Percentiles rank a stretch among this genome's conserved stretches.
These are phyloP conservation scores for Phytophthora rubi DNA, from an alignment of 352 stramenopile species.

Conservation along the genomic window DNA sequence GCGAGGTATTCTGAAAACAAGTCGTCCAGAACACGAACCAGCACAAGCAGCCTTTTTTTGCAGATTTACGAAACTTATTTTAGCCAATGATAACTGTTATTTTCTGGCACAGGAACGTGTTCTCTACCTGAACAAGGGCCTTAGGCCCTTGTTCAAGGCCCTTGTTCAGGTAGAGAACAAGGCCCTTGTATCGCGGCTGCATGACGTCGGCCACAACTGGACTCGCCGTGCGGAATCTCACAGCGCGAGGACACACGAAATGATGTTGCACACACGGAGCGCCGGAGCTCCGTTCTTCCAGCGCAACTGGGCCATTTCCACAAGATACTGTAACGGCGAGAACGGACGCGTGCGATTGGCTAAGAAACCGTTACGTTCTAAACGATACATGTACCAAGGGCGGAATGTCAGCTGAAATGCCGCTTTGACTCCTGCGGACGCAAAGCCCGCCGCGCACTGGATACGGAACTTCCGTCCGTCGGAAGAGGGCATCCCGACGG, in stretches of 20 bases:
- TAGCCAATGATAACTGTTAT: too few species aligned
- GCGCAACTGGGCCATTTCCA: background rate
- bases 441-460: too few species aligned
- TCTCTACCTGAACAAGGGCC: too few species aligned
- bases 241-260: background rate
- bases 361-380: background rate
- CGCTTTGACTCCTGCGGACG: too few species aligned
- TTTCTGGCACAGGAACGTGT: too few species aligned
- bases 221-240: background rate
- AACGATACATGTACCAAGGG: background rate
- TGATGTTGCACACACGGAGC: background rate
- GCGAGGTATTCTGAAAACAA: too few species aligned
- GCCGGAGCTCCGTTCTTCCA: background rate
- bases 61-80: too few species aligned
- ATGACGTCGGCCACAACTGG: background rate
- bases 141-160: too few species aligned
- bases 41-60: too few species aligned
- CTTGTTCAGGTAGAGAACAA: too few species aligned
- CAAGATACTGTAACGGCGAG: background rate
- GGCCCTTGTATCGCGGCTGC: background rate
- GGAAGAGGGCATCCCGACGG: background rate
- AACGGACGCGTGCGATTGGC: background rate
- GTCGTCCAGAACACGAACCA: too few species aligned
- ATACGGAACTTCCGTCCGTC: background rate
- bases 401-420: slow-evolving; percentile 5